Evolutionary conservation across 2,329 filamentous ascomycete genomes (phyloP).

Genomic region (Penicillium sp.): DNA sequence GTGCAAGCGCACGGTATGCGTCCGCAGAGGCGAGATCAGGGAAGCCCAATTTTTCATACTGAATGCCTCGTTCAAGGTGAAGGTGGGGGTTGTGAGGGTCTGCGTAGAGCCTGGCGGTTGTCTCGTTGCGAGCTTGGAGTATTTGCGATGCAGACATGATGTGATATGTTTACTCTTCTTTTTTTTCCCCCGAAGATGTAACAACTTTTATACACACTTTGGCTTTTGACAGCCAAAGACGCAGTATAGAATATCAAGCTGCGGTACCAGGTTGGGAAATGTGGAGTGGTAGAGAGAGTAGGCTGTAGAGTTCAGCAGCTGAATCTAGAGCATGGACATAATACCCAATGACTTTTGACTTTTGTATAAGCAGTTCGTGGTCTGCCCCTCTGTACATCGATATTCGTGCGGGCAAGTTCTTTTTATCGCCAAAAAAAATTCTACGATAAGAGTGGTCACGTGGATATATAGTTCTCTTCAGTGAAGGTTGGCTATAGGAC

Average conservation of each 20-base stretch:
- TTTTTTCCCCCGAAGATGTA: not conserved
- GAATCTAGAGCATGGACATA: not conserved
- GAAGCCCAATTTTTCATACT: constrained; percentile 68
- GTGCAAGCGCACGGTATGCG: constrained; percentile 78
- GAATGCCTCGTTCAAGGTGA: constrained; percentile 51
- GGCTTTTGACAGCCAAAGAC: not conserved
- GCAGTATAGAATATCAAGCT: not conserved
- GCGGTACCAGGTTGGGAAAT: not conserved
- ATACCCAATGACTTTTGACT: not conserved
- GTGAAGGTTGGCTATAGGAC: not conserved
- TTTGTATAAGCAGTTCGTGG: not conserved
- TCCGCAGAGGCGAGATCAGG: constrained; percentile 83
- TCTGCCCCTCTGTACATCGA: constrained; percentile 8
- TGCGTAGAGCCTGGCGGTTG: constrained; percentile 43
- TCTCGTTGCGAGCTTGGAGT: constrained; percentile 43
- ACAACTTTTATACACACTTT: constrained; percentile 1
- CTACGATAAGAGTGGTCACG: constrained; percentile 2
- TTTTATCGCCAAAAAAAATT: constrained; percentile 4
- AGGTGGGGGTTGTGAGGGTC: constrained; percentile 37
- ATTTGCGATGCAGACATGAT: constrained; percentile 15
- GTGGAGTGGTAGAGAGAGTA: not conserved
- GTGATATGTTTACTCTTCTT: not conserved
- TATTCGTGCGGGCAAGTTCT: constrained; percentile 1
- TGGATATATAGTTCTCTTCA: not conserved
- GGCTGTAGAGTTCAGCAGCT: not conserved